A percentile compares a stretch with the other conserved stretches of the same genome.
Evolutionary conservation across 352 stramenopile genomes (phyloP).

Genomic region (Phytophthora vignae): DNA sequence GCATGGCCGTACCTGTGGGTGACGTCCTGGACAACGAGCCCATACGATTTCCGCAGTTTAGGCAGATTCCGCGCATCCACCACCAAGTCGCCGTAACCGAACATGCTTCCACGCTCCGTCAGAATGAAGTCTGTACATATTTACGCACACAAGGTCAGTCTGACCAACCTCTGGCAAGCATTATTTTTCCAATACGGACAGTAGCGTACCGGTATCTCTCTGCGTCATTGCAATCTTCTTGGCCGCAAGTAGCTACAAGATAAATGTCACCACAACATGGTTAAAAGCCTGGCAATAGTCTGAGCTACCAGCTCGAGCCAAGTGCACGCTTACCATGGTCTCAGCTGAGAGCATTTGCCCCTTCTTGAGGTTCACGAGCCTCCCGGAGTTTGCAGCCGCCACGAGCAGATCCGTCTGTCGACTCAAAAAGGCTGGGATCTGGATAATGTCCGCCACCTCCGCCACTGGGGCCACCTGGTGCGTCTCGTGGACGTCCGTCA

Average conservation of each 20-base stretch:
- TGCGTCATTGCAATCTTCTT: slow-evolving; percentile 77
- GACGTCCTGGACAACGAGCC: slow-evolving; percentile 87
- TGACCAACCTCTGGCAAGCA: background rate
- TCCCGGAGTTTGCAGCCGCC: slow-evolving; percentile 72
- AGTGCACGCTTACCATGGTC: slow-evolving; percentile 64
- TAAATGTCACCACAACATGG: background rate
- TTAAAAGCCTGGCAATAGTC: background rate
- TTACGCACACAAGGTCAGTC: background rate
- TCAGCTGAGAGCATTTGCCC: slow-evolving; percentile 88
- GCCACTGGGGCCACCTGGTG: slow-evolving; percentile 77
- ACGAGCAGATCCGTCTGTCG: slow-evolving; percentile 90
- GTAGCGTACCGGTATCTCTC: slow-evolving; percentile 45
- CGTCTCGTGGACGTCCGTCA: slow-evolving; percentile 91
- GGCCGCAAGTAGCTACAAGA: slow-evolving; percentile 68
- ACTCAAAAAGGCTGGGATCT: slow-evolving; percentile 91
- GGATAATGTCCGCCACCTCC: slow-evolving; percentile 80
- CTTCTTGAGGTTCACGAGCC: slow-evolving; percentile 91
- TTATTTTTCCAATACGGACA: background rate
- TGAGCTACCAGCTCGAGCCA: background rate
- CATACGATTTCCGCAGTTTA: slow-evolving; percentile 65
- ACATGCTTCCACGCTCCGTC: slow-evolving; percentile 89
- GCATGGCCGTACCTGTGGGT: slow-evolving; percentile 67
- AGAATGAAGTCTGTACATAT: slow-evolving; percentile 70
- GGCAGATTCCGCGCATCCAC: slow-evolving; percentile 86
- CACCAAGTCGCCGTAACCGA: slow-evolving; percentile 89